These are phyloP conservation scores for Fusarium hainanense DNA, from an alignment of 2,329 filamentous ascomycete genomes.

Conservation along the genomic window DNA sequence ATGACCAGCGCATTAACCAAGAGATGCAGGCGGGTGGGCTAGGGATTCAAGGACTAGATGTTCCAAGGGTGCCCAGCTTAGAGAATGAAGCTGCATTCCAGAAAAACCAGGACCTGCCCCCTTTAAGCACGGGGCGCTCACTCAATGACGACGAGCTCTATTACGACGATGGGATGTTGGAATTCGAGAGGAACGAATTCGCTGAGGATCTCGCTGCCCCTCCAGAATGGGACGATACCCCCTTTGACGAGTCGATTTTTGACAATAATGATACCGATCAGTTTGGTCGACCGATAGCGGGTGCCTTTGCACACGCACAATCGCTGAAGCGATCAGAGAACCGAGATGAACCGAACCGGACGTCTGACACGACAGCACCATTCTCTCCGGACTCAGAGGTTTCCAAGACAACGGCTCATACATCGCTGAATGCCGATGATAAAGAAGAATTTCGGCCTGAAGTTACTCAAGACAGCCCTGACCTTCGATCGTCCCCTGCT, in stretches of 20 bases:
- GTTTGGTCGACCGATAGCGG: constrained; percentile 69
- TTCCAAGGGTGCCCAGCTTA: constrained; percentile 25
- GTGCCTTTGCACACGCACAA: constrained; percentile 66
- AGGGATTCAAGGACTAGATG: constrained; percentile 56
- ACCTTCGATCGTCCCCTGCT: constrained; percentile 15
- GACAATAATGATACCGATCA: constrained; percentile 73
- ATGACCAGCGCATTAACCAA: constrained; percentile 18
- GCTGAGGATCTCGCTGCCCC: constrained; percentile 57
- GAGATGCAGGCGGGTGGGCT: constrained; percentile 50
- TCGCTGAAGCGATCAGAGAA: constrained; percentile 55
- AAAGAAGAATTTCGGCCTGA: constrained; percentile 27
- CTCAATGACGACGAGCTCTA: constrained; percentile 71
- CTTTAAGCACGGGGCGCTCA: constrained; percentile 16
- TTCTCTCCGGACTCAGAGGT: constrained; percentile 57
- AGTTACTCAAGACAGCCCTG: constrained; percentile 11
- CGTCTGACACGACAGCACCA: constrained; percentile 60
- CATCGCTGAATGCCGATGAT: constrained; percentile 57
- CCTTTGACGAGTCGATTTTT: constrained; percentile 80
- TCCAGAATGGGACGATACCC: constrained; percentile 61
- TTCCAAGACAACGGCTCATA: constrained; percentile 64
- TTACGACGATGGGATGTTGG: constrained; percentile 72
- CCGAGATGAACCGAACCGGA: constrained; percentile 52
- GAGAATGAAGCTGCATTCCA: constrained; percentile 40
- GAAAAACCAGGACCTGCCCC: constrained; percentile 36
- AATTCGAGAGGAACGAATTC: constrained; percentile 57